Conservation (phyloP, 1,139 yeast species). For the Pichia sp. region DNA sequence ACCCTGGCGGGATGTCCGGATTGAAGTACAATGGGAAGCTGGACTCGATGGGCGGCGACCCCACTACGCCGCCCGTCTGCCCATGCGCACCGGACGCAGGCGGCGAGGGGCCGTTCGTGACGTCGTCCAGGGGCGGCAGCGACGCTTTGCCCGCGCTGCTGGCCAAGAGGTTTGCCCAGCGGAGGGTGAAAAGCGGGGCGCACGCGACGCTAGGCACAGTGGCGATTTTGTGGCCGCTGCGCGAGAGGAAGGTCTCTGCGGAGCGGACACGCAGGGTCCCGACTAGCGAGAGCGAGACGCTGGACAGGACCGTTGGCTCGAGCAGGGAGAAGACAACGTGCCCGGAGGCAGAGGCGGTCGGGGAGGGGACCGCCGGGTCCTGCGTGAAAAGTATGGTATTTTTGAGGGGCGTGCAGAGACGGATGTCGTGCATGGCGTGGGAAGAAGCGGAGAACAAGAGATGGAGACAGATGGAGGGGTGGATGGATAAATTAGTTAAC, state of each 20-base stretch:
- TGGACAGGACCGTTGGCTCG: neutral
- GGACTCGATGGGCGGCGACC: neutral
- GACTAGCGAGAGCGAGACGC: neutral
- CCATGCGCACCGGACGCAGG: too few species aligned
- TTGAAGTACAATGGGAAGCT: neutral
- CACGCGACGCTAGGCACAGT: conserved; percentile 22
- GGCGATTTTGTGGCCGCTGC: conserved; percentile 1
- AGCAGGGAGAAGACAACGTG: conserved; percentile 22
- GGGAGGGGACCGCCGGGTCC: too few species aligned
- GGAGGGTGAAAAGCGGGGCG: conserved; percentile 39
- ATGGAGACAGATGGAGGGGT: neutral
- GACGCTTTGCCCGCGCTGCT: conserved; percentile 36
- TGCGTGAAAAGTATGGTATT: conserved; percentile 43
- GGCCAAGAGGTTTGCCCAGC: conserved; percentile 55
- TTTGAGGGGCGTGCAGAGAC: conserved; percentile 46
- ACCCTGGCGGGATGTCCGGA: conserved; percentile 15
- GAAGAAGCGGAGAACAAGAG: neutral
- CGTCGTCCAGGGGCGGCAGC: neutral
- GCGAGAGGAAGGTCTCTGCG: neutral
- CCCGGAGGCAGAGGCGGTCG: too few species aligned
- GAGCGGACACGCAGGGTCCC: neutral
- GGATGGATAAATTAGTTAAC: too few species aligned
- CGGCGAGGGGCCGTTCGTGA: too few species aligned
- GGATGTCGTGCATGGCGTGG: conserved; percentile 17
- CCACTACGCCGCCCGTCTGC: too few species aligned